phyloP scores from a whole-genome alignment of 805 yeast species.

The Wickerhamomyces sydowiorum region DNA sequence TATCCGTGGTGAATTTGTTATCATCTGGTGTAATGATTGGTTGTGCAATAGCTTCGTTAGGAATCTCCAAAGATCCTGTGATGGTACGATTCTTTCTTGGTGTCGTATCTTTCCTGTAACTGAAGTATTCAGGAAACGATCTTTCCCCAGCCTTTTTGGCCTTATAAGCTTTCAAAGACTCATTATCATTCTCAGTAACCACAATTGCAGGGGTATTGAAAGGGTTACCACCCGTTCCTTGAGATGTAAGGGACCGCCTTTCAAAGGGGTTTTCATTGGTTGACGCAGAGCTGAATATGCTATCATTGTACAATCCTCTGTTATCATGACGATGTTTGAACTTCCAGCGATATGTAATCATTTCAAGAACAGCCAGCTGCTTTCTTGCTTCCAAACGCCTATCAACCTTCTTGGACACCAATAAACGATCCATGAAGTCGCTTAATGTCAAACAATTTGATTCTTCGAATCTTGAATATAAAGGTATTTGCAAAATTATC shows the following conservation, averaged over 20 bases:
- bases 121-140: not conserved
- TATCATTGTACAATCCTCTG: not conserved
- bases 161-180: not conserved
- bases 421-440: conserved; percentile 61
- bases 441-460: conserved; percentile 69
- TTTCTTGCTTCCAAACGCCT: conserved; percentile 29
- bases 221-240: not conserved
- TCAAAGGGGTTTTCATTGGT: not conserved
- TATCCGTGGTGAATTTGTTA: not conserved
- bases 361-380: conserved; percentile 27
- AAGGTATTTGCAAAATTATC: conserved; percentile 61
- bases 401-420: conserved; percentile 51
- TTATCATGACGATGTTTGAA: conserved; percentile 7
- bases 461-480: conserved; percentile 72
- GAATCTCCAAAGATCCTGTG: not conserved
- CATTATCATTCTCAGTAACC: not conserved
- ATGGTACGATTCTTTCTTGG: not conserved
- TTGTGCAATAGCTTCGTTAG: not conserved
- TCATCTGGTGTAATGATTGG: not conserved
- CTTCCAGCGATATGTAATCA: conserved; percentile 31
- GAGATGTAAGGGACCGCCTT: not conserved
- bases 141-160: not conserved
- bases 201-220: not conserved
- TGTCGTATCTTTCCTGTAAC: not conserved
- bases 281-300: not conserved